Base-by-base conservation (phyloP, 179 eudicot species). In the Carnegiea gigantea region DNA sequence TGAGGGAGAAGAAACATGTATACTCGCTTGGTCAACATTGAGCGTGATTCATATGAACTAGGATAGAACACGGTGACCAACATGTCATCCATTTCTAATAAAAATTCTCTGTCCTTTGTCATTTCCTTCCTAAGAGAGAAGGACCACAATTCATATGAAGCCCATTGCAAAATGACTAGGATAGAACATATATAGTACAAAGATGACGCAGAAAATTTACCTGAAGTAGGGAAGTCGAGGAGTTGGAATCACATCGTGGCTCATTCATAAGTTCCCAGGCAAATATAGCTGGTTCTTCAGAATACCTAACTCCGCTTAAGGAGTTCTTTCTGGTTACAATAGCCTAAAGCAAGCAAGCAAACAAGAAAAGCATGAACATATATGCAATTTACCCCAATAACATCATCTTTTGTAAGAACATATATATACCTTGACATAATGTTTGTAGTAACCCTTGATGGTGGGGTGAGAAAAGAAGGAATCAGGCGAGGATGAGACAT, bases 211-310 rank as follows among this genome's bases (percentile, higher is more conserved):
- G 38, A 73, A 8, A 70, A 62, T 70, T 84, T 49, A 90, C 92
- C 88, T 91, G 89, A 81, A 91, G 90, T 48, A 84, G 67, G 40
- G 86, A 75, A 44, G 88, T 86, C 18, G 90, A 90, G 11, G 89
- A 84, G 82, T 67, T 71, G 51, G 88, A 88, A 46, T 85, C 84
- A 85, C 93, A 91, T 5, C 92, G 89, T 9, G 93, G 93, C 81
- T 91, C 93, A 78, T 91, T 91, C 54, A 91, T 91, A 59, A 91
- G 87, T 79, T 91, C 93, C 93, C 93, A 91, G 3, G 92, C 92
- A 86, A 91, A 91, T 48, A 91, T 91, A 38, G 93, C 86, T 23
- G 93, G 93, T 54, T 91, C 93, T 43, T 91, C 90, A 2, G 80
- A 80, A 77, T 91, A 91, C 77, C 80, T 80, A 65, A 91, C 85